Evolutionary conservation across 2,329 filamentous ascomycete species (phyloP), one percentile per base, ranked within the genome.

Genomic region (Epichloe festucae): DNA sequence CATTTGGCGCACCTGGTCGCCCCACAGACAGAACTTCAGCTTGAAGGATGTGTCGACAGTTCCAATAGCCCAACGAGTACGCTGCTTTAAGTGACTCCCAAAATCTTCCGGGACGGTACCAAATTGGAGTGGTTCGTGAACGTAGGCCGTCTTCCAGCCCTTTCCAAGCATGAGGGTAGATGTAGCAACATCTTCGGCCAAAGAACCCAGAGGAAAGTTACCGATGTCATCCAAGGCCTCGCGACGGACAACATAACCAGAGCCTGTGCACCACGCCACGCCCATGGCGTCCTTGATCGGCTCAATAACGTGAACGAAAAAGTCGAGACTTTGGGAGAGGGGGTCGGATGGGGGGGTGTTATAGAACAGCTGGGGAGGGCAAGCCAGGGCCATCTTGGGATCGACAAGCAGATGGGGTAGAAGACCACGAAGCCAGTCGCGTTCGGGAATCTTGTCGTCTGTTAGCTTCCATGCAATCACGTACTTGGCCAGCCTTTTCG

Each of bases 191-290:
- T 84, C 81, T 60, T 84, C 81, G 4, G 77, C 74, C 7, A 83
- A 65, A 4, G 77, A 80, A 14, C 74, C 77, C 1, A 76, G 70
- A 0, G 79, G 80, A 55, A 81, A 83, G 57, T 79, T 77, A 57
- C 78, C 80, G 54, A 84, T 81, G 19, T 76, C 70, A 17, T 79
- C 75, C 4, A 84, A 67, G 5, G 81, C 80, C 50, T 72, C 65
- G n/a, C 79, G 76, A 3, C 79, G 76, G 31, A 75, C 72, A 4
- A 79, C 66, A 56, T 81, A 84, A 6, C 81, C 81, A 5, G 79
- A 82, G 4, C 81, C 80, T n/a, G 77, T 79, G 57, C 78, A 82
- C 73, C 78, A 80, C n/a, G 78, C 78, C 4, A 78, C 75, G 48
- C 74, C 70, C 44, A 74, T 64, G n/a, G 71, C 59, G 53, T 74